phyloP scores from a whole-genome alignment of 2,329 filamentous ascomycete species.

The Phyllosticta capitalensis region DNA sequence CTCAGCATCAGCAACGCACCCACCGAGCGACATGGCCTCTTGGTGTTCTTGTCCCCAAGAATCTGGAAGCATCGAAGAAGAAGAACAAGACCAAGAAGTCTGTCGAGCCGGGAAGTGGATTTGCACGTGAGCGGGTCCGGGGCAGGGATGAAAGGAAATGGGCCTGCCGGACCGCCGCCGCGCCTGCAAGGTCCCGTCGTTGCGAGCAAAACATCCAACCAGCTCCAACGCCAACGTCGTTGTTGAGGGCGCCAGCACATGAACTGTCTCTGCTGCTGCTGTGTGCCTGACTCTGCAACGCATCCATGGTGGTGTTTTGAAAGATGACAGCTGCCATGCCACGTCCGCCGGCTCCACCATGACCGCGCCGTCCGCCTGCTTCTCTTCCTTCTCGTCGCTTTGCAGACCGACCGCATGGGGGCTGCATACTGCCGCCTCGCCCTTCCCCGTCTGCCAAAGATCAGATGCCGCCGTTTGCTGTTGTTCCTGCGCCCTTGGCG shows the following conservation, averaged over 20 bases:
- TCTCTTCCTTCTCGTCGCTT: background rate
- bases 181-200: background rate
- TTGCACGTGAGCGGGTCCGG: background rate
- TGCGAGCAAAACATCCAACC: background rate
- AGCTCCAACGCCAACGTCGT: background rate
- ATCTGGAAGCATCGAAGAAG: background rate
- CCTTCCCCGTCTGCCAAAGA: background rate
- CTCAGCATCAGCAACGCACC: background rate
- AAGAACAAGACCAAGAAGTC: background rate
- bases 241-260: background rate
- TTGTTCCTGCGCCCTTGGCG: slow-evolving; percentile 8
- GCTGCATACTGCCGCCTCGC: background rate
- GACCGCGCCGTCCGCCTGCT: background rate
- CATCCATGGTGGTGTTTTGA: background rate
- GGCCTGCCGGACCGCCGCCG: background rate
- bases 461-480: background rate
- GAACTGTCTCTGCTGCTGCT: background rate
- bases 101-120: background rate
- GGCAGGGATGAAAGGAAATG: background rate
- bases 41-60: background rate
- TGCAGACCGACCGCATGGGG: background rate
- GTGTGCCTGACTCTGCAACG: background rate
- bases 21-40: background rate
- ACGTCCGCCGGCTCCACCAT: background rate
- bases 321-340: background rate